A percentile compares a stretch with the other conserved stretches of the same genome.
These are phyloP conservation scores for Globisporangium abappressorium DNA, from an alignment of 352 stramenopile genomes.

Conservation along the genomic window DNA sequence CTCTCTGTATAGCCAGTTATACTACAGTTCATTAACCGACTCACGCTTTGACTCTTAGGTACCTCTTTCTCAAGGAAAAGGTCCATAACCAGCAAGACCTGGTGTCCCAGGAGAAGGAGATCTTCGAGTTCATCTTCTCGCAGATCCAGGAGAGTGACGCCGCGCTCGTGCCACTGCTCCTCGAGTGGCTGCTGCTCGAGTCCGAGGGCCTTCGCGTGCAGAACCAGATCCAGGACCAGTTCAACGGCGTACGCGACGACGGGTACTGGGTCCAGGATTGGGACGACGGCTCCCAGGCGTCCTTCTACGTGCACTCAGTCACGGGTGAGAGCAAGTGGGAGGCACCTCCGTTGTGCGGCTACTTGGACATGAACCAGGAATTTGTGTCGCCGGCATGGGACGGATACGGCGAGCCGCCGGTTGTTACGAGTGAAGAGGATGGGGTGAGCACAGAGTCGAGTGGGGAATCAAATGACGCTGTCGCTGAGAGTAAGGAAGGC, in stretches of 20 bases:
- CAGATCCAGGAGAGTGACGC: slow-evolving; percentile 57
- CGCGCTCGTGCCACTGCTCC: slow-evolving; percentile 48
- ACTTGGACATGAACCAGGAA: slow-evolving; percentile 58
- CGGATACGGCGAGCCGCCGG: slow-evolving; percentile 1
- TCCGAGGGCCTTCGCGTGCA: slow-evolving; percentile 62
- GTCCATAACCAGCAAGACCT: slow-evolving; percentile 72
- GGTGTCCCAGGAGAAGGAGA: slow-evolving; percentile 61
- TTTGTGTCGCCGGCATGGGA: slow-evolving; percentile 34
- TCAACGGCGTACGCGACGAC: slow-evolving; percentile 38
- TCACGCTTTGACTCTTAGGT: slow-evolving; percentile 25
- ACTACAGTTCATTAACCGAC: not conserved
- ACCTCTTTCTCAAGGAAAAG: slow-evolving; percentile 82
- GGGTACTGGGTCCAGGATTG: slow-evolving; percentile 64
- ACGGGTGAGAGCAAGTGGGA: slow-evolving; percentile 65
- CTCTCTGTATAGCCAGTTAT: not conserved
- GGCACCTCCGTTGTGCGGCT: slow-evolving; percentile 39
- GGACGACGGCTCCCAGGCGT: slow-evolving; percentile 54
- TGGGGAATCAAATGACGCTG: not conserved
- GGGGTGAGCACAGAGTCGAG: not conserved
- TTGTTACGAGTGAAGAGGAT: not conserved
- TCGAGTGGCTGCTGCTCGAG: slow-evolving; percentile 80
- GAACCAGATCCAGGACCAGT: slow-evolving; percentile 59
- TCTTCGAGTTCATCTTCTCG: slow-evolving; percentile 59
- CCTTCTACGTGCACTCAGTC: slow-evolving; percentile 65
- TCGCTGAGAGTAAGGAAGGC: not conserved